Base-by-base conservation (phyloP, 371 early-diverging fungal species). In the Mortierella sp. region DNA sequence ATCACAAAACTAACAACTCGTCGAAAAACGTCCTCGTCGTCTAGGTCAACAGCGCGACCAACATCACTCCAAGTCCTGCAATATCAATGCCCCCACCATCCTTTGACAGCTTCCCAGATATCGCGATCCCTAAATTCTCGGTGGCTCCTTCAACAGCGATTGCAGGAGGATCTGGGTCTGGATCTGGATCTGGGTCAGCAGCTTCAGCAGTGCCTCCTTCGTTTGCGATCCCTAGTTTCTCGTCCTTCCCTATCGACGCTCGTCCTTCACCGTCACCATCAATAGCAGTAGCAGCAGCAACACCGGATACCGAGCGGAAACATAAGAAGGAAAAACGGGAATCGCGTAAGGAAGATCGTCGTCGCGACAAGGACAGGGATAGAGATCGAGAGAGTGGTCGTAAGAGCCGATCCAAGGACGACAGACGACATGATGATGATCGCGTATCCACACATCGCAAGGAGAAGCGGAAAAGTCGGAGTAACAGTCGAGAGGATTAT, bases 81-180 rank as follows among this genome's bases (percentile, higher is more conserved):
- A 10, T 34, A 50, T 55, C 76, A 40, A 57, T 0, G 5, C 69
- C 67, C 1, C 82, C 82, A 54, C 83, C 83, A 51, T 64, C 76
- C 8, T 83, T 83, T 44, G 80, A 79, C 70, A 83, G 83, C 48
- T 83, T 79, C 26, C 83, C 83, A 9, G 83, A 79, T 71, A n/a
- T 78, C 9, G 1, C 69, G 13, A 51, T 72, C 26, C 82, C 77
- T 0, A 44, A 24, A 59, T 37, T 31, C 16, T 21, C 13, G 6
- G 37, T 67, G 16, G 31, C 72, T 6, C 34, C 72, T 10, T 11
- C 72, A 14, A 53, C 46, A 43, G 31, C 57, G 3, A 44, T 28
- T 21, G 44, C 59, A 3, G 44, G 24, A 8, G 55, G 19, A 24
- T 37, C 59, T 13, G 26, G 69, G 1, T 37, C 64, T n/a, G 55